phyloP scores from a whole-genome alignment of 148 eudicot species.

The Rhododendron mucronatum region DNA sequence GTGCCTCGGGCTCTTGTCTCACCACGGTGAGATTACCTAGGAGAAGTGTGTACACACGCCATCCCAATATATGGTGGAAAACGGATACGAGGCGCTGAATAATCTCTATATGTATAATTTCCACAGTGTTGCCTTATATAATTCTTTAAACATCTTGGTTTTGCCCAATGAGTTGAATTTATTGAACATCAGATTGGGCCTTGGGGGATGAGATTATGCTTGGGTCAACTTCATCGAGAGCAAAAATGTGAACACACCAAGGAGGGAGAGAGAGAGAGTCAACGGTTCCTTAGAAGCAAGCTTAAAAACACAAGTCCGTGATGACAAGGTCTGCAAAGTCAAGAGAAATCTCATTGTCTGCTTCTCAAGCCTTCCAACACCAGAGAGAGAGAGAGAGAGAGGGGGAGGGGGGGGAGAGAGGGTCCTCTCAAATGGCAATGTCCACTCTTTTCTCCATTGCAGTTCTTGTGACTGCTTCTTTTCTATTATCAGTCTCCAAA shows the following conservation, averaged over 20 bases:
- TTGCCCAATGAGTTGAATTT: background rate
- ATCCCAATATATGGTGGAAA: no score
- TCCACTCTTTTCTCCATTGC: constrained; percentile 19
- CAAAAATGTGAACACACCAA: background rate
- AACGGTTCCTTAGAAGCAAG: background rate
- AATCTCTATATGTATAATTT: background rate
- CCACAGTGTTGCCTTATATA: background rate
- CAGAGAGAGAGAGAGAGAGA: constrained; percentile 3
- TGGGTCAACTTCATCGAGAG: background rate
- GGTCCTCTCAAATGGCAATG: constrained; percentile 21
- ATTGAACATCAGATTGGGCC: background rate
- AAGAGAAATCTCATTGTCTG: background rate
- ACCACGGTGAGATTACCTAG: no score
- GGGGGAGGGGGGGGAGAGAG: constrained; percentile 5
- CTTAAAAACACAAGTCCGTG: background rate
- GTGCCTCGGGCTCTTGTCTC: background rate
- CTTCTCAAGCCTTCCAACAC: constrained; percentile 3
- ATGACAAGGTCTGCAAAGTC: background rate
- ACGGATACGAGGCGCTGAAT: background rate
- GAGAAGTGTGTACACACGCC: no score
- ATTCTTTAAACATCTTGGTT: background rate
- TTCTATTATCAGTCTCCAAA: constrained; percentile 20
- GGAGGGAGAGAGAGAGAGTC: background rate
- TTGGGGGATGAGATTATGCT: background rate
- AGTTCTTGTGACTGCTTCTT: constrained; percentile 24